Evolutionary conservation across 768 basidiomycete genomes (phyloP).

Genomic region (Suillus ampliporus): DNA sequence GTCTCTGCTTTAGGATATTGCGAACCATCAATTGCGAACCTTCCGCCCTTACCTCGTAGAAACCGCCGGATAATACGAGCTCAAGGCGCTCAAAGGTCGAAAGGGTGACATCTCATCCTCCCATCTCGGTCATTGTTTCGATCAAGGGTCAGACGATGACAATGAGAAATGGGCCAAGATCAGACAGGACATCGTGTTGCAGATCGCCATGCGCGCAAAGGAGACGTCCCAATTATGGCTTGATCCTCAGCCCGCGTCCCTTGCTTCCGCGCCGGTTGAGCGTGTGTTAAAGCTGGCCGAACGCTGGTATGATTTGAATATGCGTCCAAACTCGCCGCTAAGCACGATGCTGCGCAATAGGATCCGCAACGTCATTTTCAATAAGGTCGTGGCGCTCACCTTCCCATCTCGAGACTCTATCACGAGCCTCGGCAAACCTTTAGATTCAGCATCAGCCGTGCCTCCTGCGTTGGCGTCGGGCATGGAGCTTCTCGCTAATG

Average conservation of each 20-base stretch:
- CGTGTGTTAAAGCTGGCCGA: slow-evolving; percentile 63
- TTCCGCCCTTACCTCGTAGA: slow-evolving; percentile 90
- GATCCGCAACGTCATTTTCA: slow-evolving; percentile 67
- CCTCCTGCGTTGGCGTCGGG: slow-evolving; percentile 50
- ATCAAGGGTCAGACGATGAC: slow-evolving; percentile 38
- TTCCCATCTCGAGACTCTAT: slow-evolving; percentile 52
- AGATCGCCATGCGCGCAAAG: slow-evolving; percentile 73
- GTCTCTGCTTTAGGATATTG: slow-evolving; percentile 74
- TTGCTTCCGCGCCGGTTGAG: slow-evolving; percentile 51
- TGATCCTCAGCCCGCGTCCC: slow-evolving; percentile 28
- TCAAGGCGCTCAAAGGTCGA: slow-evolving; percentile 72
- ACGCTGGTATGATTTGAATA: slow-evolving; percentile 74
- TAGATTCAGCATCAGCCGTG: slow-evolving; percentile 23
- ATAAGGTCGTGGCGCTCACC: slow-evolving; percentile 57
- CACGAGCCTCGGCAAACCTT: slow-evolving; percentile 33
- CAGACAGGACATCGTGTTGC: slow-evolving; percentile 73
- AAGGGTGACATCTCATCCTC: slow-evolving; percentile 61
- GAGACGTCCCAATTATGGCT: slow-evolving; percentile 34
- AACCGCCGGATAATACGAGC: slow-evolving; percentile 79
- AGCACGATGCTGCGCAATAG: slow-evolving; percentile 64
- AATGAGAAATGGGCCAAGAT: slow-evolving; percentile 57
- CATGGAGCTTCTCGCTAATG: slow-evolving; percentile 73
- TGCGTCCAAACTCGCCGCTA: slow-evolving; percentile 64
- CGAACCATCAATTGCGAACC: slow-evolving; percentile 93
- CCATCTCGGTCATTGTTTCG: slow-evolving; percentile 66